These are phyloP conservation scores for Leccinum aurantiacum DNA, from an alignment of 768 basidiomycete species.

Conservation along the genomic window DNA sequence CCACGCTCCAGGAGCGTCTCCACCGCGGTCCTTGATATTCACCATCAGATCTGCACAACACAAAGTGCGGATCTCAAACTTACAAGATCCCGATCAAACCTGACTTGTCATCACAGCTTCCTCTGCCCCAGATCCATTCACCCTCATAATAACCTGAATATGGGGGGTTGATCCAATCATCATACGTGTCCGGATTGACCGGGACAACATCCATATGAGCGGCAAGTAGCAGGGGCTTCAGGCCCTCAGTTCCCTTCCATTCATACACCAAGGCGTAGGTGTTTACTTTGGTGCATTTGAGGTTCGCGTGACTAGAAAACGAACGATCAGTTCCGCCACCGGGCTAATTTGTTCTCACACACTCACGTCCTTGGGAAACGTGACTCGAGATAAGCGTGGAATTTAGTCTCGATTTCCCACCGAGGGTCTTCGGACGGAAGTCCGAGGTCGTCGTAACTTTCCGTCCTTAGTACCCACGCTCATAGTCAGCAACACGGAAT, in stretches of 20 bases:
- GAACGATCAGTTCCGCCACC: background rate
- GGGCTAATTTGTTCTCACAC: background rate
- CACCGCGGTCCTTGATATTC: background rate
- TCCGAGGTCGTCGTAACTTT: slow-evolving; percentile 52
- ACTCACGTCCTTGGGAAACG: slow-evolving; percentile 64
- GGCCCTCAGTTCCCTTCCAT: too few relatives aligned
- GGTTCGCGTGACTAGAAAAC: slow-evolving; percentile 41
- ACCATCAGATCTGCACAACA: background rate
- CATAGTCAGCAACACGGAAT: background rate
- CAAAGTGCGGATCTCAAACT: slow-evolving; percentile 3
- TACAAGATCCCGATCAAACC: slow-evolving; percentile 37
- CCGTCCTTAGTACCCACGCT: slow-evolving; percentile 42
- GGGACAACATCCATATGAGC: too few relatives aligned
- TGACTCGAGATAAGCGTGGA: slow-evolving; percentile 29
- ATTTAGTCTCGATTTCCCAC: slow-evolving; percentile 31
- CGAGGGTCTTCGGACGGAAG: slow-evolving; percentile 48
- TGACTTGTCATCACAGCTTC: too few relatives aligned
- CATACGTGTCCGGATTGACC: too few relatives aligned
- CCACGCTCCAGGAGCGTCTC: slow-evolving; percentile 24
- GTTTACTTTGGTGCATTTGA: slow-evolving; percentile 39
- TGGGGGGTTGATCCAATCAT: slow-evolving; percentile 36
- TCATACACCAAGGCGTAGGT: too few relatives aligned
- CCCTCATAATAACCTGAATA: too few relatives aligned
- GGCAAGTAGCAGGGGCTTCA: too few relatives aligned
- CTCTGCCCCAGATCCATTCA: too few relatives aligned